Evolutionary conservation across 345 rosid genomes (phyloP).

Genomic region (Corymbia maculata): DNA sequence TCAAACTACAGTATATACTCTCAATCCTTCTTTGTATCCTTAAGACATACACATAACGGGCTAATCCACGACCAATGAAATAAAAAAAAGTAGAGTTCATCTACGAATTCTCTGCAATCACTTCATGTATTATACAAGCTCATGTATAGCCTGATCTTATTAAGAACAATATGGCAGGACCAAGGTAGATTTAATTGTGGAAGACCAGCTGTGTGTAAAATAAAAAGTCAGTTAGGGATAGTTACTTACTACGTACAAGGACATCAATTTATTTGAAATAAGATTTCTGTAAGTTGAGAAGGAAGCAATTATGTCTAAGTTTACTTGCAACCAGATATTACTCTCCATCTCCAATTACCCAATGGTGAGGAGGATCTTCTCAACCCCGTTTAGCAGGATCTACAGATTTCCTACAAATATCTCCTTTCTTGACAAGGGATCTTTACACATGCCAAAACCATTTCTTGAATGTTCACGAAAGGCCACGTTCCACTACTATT

Average conservation of each 20-base stretch:
- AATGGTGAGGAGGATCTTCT: not conserved
- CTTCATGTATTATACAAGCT: not conserved
- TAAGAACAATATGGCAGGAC: not conserved
- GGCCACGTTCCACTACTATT: not conserved
- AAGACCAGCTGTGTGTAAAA: not conserved
- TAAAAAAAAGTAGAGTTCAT: not conserved
- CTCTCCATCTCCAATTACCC: not conserved
- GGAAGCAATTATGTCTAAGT: not conserved
- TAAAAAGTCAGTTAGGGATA: not conserved
- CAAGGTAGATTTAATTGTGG: not conserved
- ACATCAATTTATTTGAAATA: not conserved
- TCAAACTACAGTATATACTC: not conserved
- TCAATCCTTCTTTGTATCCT: not conserved
- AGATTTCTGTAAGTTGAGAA: not conserved
- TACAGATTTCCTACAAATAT: not conserved
- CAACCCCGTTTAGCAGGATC: not conserved
- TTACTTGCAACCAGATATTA: not conserved
- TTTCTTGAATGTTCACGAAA: not conserved
- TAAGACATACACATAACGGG: not conserved
- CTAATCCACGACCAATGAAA: not conserved
- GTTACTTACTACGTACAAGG: not conserved
- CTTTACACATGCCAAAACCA: not conserved
- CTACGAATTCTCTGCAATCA: not conserved
- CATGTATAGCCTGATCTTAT: not conserved
- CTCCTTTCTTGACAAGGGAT: not conserved